These are phyloP conservation scores for Fragaria nilgerrensis DNA, from an alignment of 306 rosid genomes.

Conservation along the genomic window DNA sequence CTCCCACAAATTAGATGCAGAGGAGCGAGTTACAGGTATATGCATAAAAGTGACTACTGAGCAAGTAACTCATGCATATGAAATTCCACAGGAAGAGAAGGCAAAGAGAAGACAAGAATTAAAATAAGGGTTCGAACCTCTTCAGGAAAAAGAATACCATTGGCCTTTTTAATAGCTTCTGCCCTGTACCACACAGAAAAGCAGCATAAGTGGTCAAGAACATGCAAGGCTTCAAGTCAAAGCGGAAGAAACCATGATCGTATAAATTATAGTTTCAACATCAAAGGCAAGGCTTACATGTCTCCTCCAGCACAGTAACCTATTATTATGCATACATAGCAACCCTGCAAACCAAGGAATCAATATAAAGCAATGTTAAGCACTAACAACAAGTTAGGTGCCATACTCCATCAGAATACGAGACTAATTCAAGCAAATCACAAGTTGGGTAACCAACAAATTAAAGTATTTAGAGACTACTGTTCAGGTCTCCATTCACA, in stretches of 20 bases:
- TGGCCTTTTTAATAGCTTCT: constrained; percentile 79
- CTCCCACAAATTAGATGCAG: constrained; percentile 11
- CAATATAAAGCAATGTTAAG: constrained; percentile 24
- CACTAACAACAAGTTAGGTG: constrained; percentile 17
- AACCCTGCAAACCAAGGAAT: constrained; percentile 67
- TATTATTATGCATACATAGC: constrained; percentile 93
- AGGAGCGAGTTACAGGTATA: constrained; percentile 11
- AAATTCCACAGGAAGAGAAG: constrained; percentile 4
- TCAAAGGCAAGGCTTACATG: constrained; percentile 56
- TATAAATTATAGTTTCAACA: not conserved
- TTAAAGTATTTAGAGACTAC: not conserved
- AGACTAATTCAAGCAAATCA: constrained; percentile 15
- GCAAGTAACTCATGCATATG: not conserved
- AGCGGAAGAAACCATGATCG: constrained; percentile 14
- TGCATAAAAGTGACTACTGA: constrained; percentile 8
- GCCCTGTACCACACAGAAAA: constrained; percentile 66
- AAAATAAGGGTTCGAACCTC: constrained; percentile 51
- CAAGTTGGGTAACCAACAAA: constrained; percentile 10
- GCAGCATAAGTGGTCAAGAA: constrained; percentile 19
- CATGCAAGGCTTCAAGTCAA: constrained; percentile 25
- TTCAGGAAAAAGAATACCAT: constrained; percentile 70
- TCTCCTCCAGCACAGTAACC: constrained; percentile 98
- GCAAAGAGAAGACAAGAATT: not conserved
- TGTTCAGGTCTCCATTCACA: not conserved
- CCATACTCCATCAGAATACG: not conserved